Base-by-base conservation (phyloP, 2,329 filamentous ascomycete genomes). In the Dothistroma pini region DNA sequence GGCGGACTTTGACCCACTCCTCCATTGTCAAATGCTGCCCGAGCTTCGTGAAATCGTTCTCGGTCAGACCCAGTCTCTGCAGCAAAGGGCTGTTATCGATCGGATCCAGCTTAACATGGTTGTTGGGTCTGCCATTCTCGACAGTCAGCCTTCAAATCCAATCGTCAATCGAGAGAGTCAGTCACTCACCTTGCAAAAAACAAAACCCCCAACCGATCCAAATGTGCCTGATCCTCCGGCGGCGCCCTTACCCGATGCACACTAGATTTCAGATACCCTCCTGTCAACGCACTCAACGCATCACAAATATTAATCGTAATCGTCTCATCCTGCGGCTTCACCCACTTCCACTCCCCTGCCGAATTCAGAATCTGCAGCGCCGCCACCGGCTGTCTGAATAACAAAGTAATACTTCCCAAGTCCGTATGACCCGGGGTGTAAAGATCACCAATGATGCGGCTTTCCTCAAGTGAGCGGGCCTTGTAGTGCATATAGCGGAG, bases 201-300 rank as follows among this genome's bases (percentile, higher is more conserved):
- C 41, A 84, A 66, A 4, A 84, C 68, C 0, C 81, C 81, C 0
- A 82, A 73, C 0, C 81, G 77, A 56, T 81, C 78, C 2, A 80
- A 75, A 56, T 81, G 70, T 0, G 77, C 75, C 67, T 82, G 80
- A 57, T 82, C 80, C 9, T 75, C 66, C 0, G 80, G 81, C 0
- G 80, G 80, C 8, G 76, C 72, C 44, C 78, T 74, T 0, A 83
- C 81, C 1, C 81, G 77, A 58, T 83, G 80, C 11, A 81, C 74
- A 21, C 76, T 80, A 8, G 75, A 78, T 66, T 82, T 81, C 34
- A 82, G 71, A 65, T 76, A 77, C 19, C 75, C 74, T n/a, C 71
- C 75, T 0, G 75, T 77, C 58, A 76, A 68, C 8, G 74, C 73
- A 7, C 69, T 70, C 58, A 77, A 70, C 0, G 75, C 75, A 60